phyloP scores from a whole-genome alignment of 176 grass and related monocot genomes.

The Aegilops tauschii region DNA sequence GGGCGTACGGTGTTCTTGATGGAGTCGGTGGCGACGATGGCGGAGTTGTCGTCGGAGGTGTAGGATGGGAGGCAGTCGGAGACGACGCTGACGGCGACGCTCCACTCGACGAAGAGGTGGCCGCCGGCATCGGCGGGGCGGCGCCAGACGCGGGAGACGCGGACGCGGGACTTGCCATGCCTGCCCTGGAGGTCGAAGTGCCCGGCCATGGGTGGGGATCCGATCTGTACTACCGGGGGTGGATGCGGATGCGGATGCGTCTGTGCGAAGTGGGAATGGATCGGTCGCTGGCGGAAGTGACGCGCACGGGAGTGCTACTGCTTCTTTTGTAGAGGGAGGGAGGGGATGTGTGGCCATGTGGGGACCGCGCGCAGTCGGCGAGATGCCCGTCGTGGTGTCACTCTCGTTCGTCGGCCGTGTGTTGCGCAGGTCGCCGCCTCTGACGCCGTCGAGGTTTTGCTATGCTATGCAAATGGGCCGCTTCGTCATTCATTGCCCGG shows the following conservation, averaged over 20 bases:
- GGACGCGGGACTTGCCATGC: slow-evolving; percentile 90
- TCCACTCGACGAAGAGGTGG: slow-evolving; percentile 82
- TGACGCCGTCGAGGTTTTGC: too few relatives aligned
- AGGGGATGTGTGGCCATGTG: background rate
- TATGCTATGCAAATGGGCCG: background rate
- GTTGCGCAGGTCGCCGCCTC: too few relatives aligned
- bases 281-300: background rate
- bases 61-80: slow-evolving; percentile 90
- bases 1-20: slow-evolving; percentile 85
- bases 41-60: slow-evolving; percentile 83
- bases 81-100: slow-evolving; percentile 65
- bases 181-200: slow-evolving; percentile 67
- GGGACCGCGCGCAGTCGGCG: background rate
- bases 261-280: background rate
- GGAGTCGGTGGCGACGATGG: slow-evolving; percentile 90
- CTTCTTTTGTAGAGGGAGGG: background rate
- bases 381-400: too few relatives aligned
- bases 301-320: background rate
- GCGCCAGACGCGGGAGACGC: slow-evolving; percentile 79
- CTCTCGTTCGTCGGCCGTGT: too few relatives aligned
- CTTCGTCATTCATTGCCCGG: background rate
- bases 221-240: background rate
- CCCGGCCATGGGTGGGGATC: slow-evolving; percentile 47
- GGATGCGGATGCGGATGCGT: background rate
- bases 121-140: slow-evolving; percentile 29